phyloP scores from a whole-genome alignment of 805 yeast genomes.

The Suhomyces xylopsoci region DNA sequence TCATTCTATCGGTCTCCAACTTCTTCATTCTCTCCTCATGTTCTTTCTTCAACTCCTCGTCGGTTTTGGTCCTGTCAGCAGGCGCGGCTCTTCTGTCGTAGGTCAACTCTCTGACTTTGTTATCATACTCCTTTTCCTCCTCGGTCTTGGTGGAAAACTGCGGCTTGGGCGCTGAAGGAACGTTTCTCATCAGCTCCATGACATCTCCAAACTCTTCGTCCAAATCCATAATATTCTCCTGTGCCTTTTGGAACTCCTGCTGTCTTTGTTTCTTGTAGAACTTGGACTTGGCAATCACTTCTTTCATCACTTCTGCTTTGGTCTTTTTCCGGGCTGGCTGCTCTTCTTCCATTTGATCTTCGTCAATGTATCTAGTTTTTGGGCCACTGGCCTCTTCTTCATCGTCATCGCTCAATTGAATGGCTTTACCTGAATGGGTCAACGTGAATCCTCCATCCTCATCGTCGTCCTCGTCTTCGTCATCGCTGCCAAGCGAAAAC shows the following conservation, averaged over 20 bases:
- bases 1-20: conserved; percentile 64
- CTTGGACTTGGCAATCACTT: conserved; percentile 78
- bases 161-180: conserved; percentile 16
- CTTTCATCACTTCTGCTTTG: conserved; percentile 83
- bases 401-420: conserved; percentile 45
- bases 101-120: conserved; percentile 61
- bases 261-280: conserved; percentile 76
- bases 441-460: conserved; percentile 49
- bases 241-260: conserved; percentile 54
- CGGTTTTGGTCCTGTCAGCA: conserved; percentile 76
- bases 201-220: conserved; percentile 74
- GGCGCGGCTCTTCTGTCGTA: conserved; percentile 77
- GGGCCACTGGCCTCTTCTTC: conserved; percentile 34
- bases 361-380: conserved; percentile 36
- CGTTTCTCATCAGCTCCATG: conserved; percentile 49
- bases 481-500: conserved; percentile 63
- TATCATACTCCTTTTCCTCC: conserved; percentile 56
- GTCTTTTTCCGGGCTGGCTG: conserved; percentile 62
- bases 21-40: conserved; percentile 56
- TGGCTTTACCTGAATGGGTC: conserved; percentile 76
- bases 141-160: conserved; percentile 32
- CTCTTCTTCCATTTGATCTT: conserved; percentile 24
- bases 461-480: conserved; percentile 55
- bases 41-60: conserved; percentile 63
- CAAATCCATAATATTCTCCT: conserved; percentile 59